Base-by-base conservation (phyloP, 495 filamentous ascomycete species). In the Xylaria longipes region DNA sequence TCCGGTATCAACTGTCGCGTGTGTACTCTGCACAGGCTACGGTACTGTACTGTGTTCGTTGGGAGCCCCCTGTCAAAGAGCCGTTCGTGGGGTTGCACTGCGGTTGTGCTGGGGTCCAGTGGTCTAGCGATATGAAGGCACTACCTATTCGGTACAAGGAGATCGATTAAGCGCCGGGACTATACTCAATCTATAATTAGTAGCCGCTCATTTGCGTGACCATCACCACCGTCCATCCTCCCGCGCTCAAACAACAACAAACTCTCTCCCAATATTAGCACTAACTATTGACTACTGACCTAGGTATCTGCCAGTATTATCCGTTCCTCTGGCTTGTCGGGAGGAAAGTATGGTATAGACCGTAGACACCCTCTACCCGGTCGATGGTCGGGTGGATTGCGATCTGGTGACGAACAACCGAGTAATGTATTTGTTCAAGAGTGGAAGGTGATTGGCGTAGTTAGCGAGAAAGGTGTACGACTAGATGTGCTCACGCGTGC, bases 141-240 rank as follows among this genome's bases (percentile, higher is more conserved):
- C 31, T 60, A 15, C 31, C 57, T 37, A 22, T 31, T 33, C 48
- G 48, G 58, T 12, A 14, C 43, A 52, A 45, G 41, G 63, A 37
- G 14, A 56, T 56, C 31, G 14, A 29, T 63, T 72, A 72, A 72
- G 70, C 70, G 70, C 70, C 65, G 64, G 70, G n/a, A 72, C 70
- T 72, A 72, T 72, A 41, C 70, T 65, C 65, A 52, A 63, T 72
- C 70, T 72, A 72, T 72, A 52, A 72, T 72, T 72, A 72, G 70
- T 45, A 72, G 70, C 70, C 70, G 63, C 64, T 72, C 70, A 62
- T 61, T 54, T 48, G 57, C 27, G 25, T 46, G 25, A 46, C 62
- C 62, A 9, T 46, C 41, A 65, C 62, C 41, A 14, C 35, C 46
- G 20, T n/a, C 63, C 69, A 31, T 41, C 35, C 45, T 37, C 25